phyloP scores from a whole-genome alignment of 2,329 filamentous ascomycete genomes.

The Phialophora expanda region DNA sequence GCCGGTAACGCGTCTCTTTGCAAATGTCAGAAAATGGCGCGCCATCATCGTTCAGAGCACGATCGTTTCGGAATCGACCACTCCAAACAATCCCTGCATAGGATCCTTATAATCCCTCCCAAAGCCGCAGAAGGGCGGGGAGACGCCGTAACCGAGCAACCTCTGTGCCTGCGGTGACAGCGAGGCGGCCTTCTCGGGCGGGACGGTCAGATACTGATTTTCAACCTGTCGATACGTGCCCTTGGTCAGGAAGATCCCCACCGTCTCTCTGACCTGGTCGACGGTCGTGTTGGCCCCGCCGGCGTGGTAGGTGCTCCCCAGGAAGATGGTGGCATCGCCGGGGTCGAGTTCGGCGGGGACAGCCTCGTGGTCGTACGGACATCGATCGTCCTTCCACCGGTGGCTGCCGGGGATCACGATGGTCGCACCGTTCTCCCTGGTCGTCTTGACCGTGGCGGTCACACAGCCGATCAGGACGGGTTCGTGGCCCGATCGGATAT shows the following conservation, averaged over 20 bases:
- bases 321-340: constrained; percentile 48
- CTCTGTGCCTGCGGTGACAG: constrained; percentile 35
- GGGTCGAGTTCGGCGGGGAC: constrained; percentile 43
- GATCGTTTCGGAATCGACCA: constrained; percentile 30
- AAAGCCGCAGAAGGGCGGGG: constrained; percentile 46
- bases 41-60: constrained; percentile 1
- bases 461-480: constrained; percentile 48
- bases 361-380: constrained; percentile 32
- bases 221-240: constrained; percentile 37
- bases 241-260: constrained; percentile 29
- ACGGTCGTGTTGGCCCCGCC: constrained; percentile 43
- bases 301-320: constrained; percentile 45
- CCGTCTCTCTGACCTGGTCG: constrained; percentile 29
- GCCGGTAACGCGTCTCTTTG: too few species aligned
- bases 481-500: constrained; percentile 42
- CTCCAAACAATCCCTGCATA: constrained; percentile 47
- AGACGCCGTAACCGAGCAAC: constrained; percentile 41
- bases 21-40: neutral
- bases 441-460: constrained; percentile 43
- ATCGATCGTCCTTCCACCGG: constrained; percentile 34
- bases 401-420: constrained; percentile 42
- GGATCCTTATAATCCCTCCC: constrained; percentile 47
- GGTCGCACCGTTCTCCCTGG: constrained; percentile 42
- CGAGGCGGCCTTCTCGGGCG: constrained; percentile 33
- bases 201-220: constrained; percentile 41